These are phyloP conservation scores for Cladophialophora psammophila DNA, from an alignment of 2,329 filamentous ascomycete species.

Conservation along the genomic window DNA sequence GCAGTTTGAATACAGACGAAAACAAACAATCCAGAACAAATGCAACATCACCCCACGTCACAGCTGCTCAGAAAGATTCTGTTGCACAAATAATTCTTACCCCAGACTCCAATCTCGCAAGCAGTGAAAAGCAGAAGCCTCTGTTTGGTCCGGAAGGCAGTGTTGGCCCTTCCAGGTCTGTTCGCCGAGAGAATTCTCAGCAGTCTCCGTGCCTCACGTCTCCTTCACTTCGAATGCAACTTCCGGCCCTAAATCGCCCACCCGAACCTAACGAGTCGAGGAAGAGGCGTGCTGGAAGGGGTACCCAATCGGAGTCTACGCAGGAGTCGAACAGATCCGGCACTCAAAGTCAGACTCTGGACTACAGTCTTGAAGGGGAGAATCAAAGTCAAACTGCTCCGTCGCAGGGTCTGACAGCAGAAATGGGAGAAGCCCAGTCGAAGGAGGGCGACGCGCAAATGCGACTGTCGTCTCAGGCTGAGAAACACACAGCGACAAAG, in stretches of 20 bases:
- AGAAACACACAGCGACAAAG: not conserved
- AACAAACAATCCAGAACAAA: not conserved
- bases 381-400: slow-evolving; percentile 10
- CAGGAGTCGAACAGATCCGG: slow-evolving; percentile 21
- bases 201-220: slow-evolving; percentile 20
- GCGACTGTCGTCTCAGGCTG: not conserved
- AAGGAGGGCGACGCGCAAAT: slow-evolving; percentile 2
- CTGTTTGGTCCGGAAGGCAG: not conserved
- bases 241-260: slow-evolving; percentile 26
- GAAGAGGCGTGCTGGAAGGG: slow-evolving; percentile 31
- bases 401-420: slow-evolving; percentile 8
- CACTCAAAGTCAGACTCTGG: slow-evolving; percentile 11
- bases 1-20: not conserved
- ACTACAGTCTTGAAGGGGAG: not conserved
- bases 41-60: not conserved
- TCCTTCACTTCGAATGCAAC: slow-evolving; percentile 39
- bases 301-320: slow-evolving; percentile 33
- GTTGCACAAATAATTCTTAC: not conserved
- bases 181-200: not conserved
- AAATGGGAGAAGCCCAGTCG: slow-evolving; percentile 20
- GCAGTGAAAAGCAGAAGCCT: not conserved
- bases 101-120: not conserved
- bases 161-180: not conserved
- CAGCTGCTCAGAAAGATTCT: not conserved
- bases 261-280: slow-evolving; percentile 35